A percentile compares a stretch with the other conserved stretches of the same genome.
These are phyloP conservation scores for Candida quercuum DNA, from an alignment of 805 yeast species.

Conservation along the genomic window DNA sequence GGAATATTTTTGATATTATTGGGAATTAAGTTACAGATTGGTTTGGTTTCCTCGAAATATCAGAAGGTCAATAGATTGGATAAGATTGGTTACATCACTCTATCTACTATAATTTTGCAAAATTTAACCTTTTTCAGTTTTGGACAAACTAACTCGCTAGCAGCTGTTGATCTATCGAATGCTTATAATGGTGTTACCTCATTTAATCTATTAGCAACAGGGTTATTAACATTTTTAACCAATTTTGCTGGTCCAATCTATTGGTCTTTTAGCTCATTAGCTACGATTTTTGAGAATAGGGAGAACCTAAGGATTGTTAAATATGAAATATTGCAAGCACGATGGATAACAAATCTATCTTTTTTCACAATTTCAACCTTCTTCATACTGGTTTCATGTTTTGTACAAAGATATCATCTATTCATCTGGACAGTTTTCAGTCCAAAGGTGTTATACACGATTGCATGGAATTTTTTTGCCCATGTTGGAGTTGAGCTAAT, in stretches of 20 bases:
- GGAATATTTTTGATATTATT: constrained; percentile 42
- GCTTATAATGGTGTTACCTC: constrained; percentile 83
- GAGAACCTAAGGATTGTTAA: constrained; percentile 21
- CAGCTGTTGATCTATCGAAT: constrained; percentile 85
- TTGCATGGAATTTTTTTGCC: constrained; percentile 65
- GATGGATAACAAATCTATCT: constrained; percentile 17
- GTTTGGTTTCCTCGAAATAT: constrained; percentile 3
- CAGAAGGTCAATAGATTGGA: not conserved
- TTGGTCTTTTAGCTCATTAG: constrained; percentile 56
- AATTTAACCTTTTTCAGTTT: constrained; percentile 77
- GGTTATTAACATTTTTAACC: constrained; percentile 71
- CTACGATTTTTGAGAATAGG: constrained; percentile 31
- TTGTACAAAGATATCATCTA: constrained; percentile 70
- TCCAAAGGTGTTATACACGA: constrained; percentile 80
- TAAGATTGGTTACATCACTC: constrained; percentile 8
- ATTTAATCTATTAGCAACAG: constrained; percentile 68
- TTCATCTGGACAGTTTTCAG: constrained; percentile 98
- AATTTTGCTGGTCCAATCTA: constrained; percentile 83
- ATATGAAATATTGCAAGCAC: constrained; percentile 29
- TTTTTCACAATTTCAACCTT: constrained; percentile 59
- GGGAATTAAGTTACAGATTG: constrained; percentile 18
- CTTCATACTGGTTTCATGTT: constrained; percentile 64
- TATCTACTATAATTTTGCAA: constrained; percentile 47
- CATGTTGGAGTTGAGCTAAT: constrained; percentile 26
- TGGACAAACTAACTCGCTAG: constrained; percentile 89